Evolutionary conservation across 305 asterid genomes (phyloP), one percentile per base, ranked within the genome.

Genomic region (Rubia peregrina): DNA sequence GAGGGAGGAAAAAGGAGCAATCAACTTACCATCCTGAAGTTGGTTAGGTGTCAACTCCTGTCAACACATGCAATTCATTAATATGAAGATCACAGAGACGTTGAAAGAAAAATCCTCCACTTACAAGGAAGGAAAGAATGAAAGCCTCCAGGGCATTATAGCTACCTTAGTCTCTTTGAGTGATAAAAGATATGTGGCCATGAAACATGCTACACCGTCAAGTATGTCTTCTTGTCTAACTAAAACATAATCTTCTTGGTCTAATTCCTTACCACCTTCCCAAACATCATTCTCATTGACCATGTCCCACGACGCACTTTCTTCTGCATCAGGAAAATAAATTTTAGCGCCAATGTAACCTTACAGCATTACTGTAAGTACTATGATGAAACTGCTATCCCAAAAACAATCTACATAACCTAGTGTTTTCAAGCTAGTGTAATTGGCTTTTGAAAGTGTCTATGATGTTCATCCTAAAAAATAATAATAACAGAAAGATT

Each of bases 121-220:
- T 30, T 26, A 0, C 61, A 7, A 8, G 42, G 57, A 60, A 51
- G 65, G 33, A 56, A 49, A 61, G 57, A 70, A 48, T 56, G 9
- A 38, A 55, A 71, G 64, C 55, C 30, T 71, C 12, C 40, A 70
- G 76, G 64, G 60, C 76, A 46, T 48, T 38, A 61, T 70, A 22
- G 75, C 64, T 75, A 89, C 99, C 96, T 91, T 94, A 14, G 99
- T 86, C 84, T 94, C 88, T 79, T 94, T 84, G 77, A 91, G 93
- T 66, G 99, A 94, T 75, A 88, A 67, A 21, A 94, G 78, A 79
- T 89, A 94, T 59, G 93, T 95, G 74, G 99, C 97, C 99, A 94
- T 94, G 88, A 91, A 94, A 78, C 97, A 83, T n/a, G 99, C 98
- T 74, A 94, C 88, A 73, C 98, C 96, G 75, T 94, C 99, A 86